These are phyloP conservation scores for Cymbopogon citratus DNA, from an alignment of 176 grass and related monocot genomes.

Conservation along the genomic window DNA sequence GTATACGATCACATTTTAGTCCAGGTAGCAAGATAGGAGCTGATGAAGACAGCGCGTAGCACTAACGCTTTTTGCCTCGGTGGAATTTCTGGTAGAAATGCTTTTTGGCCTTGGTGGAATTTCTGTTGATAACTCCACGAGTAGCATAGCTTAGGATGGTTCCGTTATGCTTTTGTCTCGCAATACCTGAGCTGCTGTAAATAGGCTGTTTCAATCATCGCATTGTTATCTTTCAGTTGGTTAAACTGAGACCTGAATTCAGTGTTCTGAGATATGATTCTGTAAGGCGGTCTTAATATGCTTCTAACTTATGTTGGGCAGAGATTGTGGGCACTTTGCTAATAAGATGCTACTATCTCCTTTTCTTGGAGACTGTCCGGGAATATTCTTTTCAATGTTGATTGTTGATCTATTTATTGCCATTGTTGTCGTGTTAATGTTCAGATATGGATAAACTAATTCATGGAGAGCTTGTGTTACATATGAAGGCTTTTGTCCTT, in stretches of 20 bases:
- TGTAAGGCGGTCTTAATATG: background rate
- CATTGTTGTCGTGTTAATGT: background rate
- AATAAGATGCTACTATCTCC: background rate
- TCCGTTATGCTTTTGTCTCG: background rate
- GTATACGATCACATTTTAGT: background rate
- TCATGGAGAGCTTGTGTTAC: background rate
- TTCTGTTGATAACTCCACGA: background rate
- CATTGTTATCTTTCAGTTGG: conserved; percentile 1
- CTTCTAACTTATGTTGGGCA: background rate
- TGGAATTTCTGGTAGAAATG: background rate
- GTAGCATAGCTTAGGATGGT: conserved; percentile 16
- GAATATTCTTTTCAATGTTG: background rate
- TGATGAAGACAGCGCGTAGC: background rate
- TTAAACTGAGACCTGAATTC: conserved; percentile 6
- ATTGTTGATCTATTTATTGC: background rate
- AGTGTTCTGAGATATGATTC: background rate
- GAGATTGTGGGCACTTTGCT: background rate
- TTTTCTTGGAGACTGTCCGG: background rate
- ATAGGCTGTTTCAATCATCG: background rate
- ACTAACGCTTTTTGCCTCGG: background rate
- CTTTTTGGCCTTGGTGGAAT: background rate
- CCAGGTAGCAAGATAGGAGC: conserved; percentile 8
- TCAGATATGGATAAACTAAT: background rate
- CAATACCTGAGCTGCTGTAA: conserved; percentile 21
- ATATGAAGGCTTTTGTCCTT: background rate